phyloP scores from a whole-genome alignment of 768 basidiomycete species.

The Tylopilus cervinicoccineus region DNA sequence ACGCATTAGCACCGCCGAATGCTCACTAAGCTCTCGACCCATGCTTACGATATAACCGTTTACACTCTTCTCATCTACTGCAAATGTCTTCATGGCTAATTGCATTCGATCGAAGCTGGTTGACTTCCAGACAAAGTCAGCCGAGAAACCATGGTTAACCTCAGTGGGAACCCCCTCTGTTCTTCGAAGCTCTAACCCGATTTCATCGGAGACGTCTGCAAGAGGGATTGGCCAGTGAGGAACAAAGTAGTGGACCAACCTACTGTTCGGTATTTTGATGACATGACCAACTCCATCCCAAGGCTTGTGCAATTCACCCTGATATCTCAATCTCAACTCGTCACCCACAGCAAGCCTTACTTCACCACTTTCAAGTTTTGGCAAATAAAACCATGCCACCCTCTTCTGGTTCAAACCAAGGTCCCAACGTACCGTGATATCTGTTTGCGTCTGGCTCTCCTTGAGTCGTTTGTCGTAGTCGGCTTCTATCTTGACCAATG shows the following conservation, averaged over 20 bases:
- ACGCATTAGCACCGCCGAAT: constrained; percentile 1
- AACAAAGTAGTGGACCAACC: constrained; percentile 26
- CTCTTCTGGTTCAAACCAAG: constrained; percentile 97
- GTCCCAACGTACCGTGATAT: constrained; percentile 96
- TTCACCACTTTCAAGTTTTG: constrained; percentile 97
- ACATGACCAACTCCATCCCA: constrained; percentile 99
- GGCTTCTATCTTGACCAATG: constrained; percentile 98
- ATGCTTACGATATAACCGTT: constrained; percentile 93
- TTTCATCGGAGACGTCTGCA: constrained; percentile 96
- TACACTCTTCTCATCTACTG: constrained; percentile 98
- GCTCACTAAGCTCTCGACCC: neutral
- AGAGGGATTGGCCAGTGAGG: constrained; percentile 7
- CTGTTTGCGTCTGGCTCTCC: constrained; percentile 97
- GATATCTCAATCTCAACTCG: constrained; percentile 85
- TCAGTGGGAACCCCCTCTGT: constrained; percentile 93
- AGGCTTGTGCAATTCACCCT: constrained; percentile 82
- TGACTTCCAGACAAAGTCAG: constrained; percentile 99
- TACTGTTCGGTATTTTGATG: constrained; percentile 98
- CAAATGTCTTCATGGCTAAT: constrained; percentile 99
- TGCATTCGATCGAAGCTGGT: constrained; percentile 99
- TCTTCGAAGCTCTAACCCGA: constrained; percentile 86
- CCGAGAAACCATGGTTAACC: constrained; percentile 90
- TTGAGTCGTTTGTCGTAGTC: constrained; percentile 98
- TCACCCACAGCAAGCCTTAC: constrained; percentile 96
- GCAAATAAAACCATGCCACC: constrained; percentile 96